Conservation (phyloP, 495 filamentous ascomycete genomes). For the Penicillium parvum region DNA sequence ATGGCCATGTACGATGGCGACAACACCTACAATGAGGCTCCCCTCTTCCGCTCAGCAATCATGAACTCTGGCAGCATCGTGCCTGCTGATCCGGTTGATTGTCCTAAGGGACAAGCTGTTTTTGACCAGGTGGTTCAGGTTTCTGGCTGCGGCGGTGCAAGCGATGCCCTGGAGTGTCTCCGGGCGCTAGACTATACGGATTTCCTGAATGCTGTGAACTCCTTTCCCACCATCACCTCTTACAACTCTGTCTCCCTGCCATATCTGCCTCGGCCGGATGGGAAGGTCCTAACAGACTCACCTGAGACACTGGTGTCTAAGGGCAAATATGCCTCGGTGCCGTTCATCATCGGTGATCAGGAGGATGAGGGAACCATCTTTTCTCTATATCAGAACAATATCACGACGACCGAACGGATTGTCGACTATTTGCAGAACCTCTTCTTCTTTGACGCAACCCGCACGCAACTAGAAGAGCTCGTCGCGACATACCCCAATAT, state of each 20-base stretch:
- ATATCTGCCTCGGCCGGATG: conserved; percentile 64
- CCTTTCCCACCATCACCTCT: conserved; percentile 58
- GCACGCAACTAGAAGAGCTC: conserved; percentile 42
- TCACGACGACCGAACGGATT: conserved; percentile 53
- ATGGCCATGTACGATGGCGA: conserved; percentile 66
- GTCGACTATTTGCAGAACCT: conserved; percentile 53
- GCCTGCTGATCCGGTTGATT: conserved; percentile 61
- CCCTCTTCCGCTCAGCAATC: conserved; percentile 65
- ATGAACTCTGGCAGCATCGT: conserved; percentile 67
- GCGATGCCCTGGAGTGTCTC: conserved; percentile 60
- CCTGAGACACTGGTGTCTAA: conserved; percentile 47
- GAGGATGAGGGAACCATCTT: conserved; percentile 62
- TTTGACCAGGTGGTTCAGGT: conserved; percentile 58
- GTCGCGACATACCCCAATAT: conserved; percentile 54
- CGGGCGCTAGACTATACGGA: conserved; percentile 53
- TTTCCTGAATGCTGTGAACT: conserved; percentile 62
- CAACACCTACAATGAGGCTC: conserved; percentile 63
- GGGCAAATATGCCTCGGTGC: conserved; percentile 54
- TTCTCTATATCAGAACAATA: conserved; percentile 58
- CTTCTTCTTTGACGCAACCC: conserved; percentile 52
- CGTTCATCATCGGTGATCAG: conserved; percentile 56
- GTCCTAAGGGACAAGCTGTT: conserved; percentile 56
- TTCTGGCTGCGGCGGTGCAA: conserved; percentile 54
- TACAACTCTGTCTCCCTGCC: conserved; percentile 61
- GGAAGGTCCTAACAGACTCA: conserved; percentile 49